phyloP scores from a whole-genome alignment of 2,329 filamentous ascomycete genomes.

The Aspergillus floridensis region DNA sequence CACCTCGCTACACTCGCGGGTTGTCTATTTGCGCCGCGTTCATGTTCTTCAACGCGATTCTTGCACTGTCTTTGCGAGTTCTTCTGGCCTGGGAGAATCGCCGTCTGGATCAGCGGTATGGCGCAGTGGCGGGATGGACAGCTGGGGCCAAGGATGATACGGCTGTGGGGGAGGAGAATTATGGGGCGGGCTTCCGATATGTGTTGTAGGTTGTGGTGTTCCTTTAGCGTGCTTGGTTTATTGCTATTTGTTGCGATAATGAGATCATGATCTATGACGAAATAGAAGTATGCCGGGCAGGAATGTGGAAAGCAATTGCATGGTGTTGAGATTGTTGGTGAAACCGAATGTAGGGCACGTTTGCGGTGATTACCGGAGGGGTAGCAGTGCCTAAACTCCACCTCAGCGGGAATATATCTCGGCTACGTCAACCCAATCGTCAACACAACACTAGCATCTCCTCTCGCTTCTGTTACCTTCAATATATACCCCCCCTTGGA shows the following conservation, averaged over 20 bases:
- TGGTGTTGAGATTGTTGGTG: too few relatives aligned
- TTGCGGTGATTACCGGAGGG: too few relatives aligned
- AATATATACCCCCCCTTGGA: background rate
- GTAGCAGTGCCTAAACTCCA: too few relatives aligned
- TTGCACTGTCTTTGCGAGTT: conserved; percentile 54
- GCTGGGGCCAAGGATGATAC: conserved; percentile 8
- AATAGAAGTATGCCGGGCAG: background rate
- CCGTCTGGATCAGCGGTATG: conserved; percentile 54
- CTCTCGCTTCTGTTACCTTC: too few relatives aligned
- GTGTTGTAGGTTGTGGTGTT: conserved; percentile 26
- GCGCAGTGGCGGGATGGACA: conserved; percentile 24
- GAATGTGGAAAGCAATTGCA: too few relatives aligned
- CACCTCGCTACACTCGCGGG: conserved; percentile 53
- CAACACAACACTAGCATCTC: too few relatives aligned
- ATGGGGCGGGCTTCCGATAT: conserved; percentile 39
- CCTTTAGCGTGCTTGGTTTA: background rate
- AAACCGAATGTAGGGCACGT: too few relatives aligned
- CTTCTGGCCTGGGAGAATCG: conserved; percentile 61
- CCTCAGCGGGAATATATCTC: too few relatives aligned
- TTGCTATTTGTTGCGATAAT: background rate
- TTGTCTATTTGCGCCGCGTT: conserved; percentile 61
- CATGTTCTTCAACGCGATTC: conserved; percentile 57
- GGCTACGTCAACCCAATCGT: too few relatives aligned
- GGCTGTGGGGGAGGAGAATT: conserved; percentile 39
- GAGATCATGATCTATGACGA: background rate